Evolutionary conservation across 148 eudicot genomes (phyloP).

Genomic region (Persicaria maculosa): DNA sequence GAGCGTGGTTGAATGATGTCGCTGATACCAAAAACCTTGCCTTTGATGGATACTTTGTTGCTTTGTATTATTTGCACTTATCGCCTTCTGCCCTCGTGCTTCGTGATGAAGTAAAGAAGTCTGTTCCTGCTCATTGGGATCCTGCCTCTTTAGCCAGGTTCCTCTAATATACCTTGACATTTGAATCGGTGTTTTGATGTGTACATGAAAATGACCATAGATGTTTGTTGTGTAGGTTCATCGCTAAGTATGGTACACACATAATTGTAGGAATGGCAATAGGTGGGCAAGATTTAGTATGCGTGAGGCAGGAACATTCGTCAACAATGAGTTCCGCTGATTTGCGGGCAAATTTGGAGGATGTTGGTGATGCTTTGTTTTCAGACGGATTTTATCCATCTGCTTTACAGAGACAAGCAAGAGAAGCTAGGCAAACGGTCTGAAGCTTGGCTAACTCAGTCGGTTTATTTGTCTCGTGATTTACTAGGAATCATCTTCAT

Average conservation of each 20-base stretch:
- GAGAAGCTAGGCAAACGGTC: slow-evolving; percentile 60
- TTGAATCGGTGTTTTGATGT: not conserved
- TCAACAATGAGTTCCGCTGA: slow-evolving; percentile 62
- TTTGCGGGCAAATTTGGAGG: slow-evolving; percentile 75
- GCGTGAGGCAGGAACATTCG: slow-evolving; percentile 70
- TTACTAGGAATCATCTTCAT: not conserved
- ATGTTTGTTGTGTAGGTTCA: slow-evolving; percentile 54
- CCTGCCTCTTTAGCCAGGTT: slow-evolving; percentile 84
- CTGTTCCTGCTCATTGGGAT: slow-evolving; percentile 92
- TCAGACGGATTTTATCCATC: slow-evolving; percentile 61
- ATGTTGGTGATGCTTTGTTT: slow-evolving; percentile 86
- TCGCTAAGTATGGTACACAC: slow-evolving; percentile 82
- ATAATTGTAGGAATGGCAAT: slow-evolving; percentile 82
- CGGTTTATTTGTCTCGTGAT: not conserved
- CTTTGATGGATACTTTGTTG: slow-evolving; percentile 88
- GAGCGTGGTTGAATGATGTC: slow-evolving; percentile 84
- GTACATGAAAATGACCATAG: not conserved
- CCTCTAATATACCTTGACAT: not conserved
- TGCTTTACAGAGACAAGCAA: slow-evolving; percentile 42
- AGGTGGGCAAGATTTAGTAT: slow-evolving; percentile 93
- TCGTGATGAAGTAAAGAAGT: slow-evolving; percentile 68
- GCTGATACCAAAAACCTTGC: slow-evolving; percentile 75
- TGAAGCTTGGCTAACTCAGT: not conserved
- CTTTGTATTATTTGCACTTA: slow-evolving; percentile 71
- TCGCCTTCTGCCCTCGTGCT: slow-evolving; percentile 73